Evolutionary conservation across 164 flowering plant species (phyloP).

Genomic region (Magnolia sinica): DNA sequence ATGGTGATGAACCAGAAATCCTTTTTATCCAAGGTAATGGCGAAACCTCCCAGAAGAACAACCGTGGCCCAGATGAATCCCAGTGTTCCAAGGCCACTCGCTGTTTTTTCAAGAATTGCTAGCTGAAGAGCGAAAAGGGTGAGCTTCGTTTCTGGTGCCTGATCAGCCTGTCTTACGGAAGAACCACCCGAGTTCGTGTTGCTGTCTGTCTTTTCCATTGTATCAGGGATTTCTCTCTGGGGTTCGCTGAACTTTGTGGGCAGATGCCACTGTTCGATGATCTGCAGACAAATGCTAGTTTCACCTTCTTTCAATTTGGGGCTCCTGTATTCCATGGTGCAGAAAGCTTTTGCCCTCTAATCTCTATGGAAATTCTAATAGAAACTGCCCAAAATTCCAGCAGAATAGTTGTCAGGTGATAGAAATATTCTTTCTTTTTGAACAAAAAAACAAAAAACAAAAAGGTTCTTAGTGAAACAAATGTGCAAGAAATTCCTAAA

Average conservation of each 20-base stretch:
- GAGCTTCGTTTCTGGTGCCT: conserved; percentile 86
- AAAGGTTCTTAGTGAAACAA: neutral
- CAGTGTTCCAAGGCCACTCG: conserved; percentile 80
- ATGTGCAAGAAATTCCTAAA: neutral
- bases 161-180: conserved; percentile 16
- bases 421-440: neutral
- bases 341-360: neutral
- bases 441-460: no score
- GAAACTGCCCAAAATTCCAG: neutral
- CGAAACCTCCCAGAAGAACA: conserved; percentile 95
- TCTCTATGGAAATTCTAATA: neutral
- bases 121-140: conserved; percentile 86
- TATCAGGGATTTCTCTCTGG: conserved; percentile 15
- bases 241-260: conserved; percentile 33
- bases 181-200: conserved; percentile 21
- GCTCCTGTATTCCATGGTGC: conserved; percentile 12
- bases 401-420: neutral
- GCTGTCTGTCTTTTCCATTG: conserved; percentile 37
- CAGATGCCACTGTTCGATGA: conserved; percentile 15
- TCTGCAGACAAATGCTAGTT: conserved; percentile 30
- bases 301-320: conserved; percentile 17
- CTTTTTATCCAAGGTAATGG: conserved; percentile 62
- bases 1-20: conserved; percentile 89
- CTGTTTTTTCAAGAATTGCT: conserved; percentile 76
- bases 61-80: conserved; percentile 99